phyloP scores from a whole-genome alignment of 2,329 filamentous ascomycete species.

The Fusarium camptoceras region DNA sequence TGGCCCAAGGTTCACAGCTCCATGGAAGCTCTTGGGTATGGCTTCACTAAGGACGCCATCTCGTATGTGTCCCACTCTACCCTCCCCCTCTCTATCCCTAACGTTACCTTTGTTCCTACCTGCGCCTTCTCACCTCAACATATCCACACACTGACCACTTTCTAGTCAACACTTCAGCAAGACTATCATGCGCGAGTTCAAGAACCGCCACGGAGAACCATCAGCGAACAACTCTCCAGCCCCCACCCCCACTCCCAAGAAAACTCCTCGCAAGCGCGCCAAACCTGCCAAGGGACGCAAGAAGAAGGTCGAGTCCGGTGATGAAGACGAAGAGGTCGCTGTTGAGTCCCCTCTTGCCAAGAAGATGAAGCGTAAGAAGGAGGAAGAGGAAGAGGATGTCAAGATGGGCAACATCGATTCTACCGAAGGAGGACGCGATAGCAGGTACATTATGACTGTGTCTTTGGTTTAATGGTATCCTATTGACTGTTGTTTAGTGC shows the following conservation, averaged over 20 bases:
- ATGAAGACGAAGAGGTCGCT: conserved; percentile 29
- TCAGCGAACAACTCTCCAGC: neutral
- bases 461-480: neutral
- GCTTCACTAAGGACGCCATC: conserved; percentile 55
- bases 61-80: conserved; percentile 46
- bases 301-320: conserved; percentile 24
- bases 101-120: neutral
- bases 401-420: conserved; percentile 34
- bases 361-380: conserved; percentile 48
- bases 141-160: neutral
- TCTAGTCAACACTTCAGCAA: conserved; percentile 56
- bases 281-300: conserved; percentile 33
- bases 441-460: conserved; percentile 28
- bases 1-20: conserved; percentile 50
- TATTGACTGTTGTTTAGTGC: conserved; percentile 26
- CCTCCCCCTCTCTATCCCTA: neutral
- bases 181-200: conserved; percentile 53
- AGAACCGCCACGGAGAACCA: conserved; percentile 41
- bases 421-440: conserved; percentile 14
- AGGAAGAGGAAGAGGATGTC: conserved; percentile 27
- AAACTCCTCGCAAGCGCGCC: conserved; percentile 38
- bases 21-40: conserved; percentile 51
- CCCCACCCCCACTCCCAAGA: conserved; percentile 33
- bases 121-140: neutral
- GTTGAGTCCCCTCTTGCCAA: conserved; percentile 40